A percentile compares a stretch with the other conserved stretches of the same genome.
Conservation (phyloP, 306 rosid genomes). For the Cotoneaster glaucophyllus region DNA sequence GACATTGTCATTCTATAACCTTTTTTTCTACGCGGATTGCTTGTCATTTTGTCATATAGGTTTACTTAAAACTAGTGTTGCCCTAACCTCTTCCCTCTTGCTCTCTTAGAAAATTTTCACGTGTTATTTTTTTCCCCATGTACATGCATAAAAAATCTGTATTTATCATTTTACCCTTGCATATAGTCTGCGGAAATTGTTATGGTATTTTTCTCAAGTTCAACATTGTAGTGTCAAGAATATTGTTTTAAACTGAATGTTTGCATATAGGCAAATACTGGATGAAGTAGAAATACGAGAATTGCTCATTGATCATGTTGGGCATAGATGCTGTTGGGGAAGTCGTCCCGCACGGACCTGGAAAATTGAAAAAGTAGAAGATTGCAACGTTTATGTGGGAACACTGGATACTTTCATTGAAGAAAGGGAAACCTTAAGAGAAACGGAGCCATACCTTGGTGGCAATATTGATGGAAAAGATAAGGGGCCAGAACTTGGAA, state of each 20-base stretch:
- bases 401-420: slow-evolving; percentile 85
- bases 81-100: background rate
- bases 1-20: background rate
- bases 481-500: slow-evolving; percentile 65
- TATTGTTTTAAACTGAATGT: background rate
- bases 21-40: background rate
- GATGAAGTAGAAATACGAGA: slow-evolving; percentile 94
- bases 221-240: background rate
- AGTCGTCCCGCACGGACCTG: slow-evolving; percentile 96
- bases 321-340: slow-evolving; percentile 99
- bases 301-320: slow-evolving; percentile 88
- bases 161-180: background rate
- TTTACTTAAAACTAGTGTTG: background rate
- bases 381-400: slow-evolving; percentile 90
- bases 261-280: slow-evolving; percentile 45
- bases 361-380: slow-evolving; percentile 82
- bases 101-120: background rate
- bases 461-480: slow-evolving; percentile 67
- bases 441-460: slow-evolving; percentile 58
- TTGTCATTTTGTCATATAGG: background rate
- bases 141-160: background rate
- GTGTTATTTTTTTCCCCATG: background rate
- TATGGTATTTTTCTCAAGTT: background rate
- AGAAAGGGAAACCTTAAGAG: slow-evolving; percentile 70
- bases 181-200: background rate